These are phyloP conservation scores for Schwanniomyces etchellsii DNA, from an alignment of 1,139 yeast species.

Conservation along the genomic window DNA sequence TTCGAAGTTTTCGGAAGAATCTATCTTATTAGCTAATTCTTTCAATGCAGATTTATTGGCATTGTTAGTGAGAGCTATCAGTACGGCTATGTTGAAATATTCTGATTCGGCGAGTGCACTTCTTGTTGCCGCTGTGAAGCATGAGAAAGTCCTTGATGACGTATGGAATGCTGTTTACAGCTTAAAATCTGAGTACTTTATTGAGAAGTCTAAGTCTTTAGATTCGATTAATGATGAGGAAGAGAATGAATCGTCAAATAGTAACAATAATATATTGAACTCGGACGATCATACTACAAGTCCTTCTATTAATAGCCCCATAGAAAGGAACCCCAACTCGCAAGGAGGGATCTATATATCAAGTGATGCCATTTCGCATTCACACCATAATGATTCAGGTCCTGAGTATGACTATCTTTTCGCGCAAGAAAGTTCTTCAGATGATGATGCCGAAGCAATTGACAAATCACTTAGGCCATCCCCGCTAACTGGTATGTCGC, in stretches of 20 bases:
- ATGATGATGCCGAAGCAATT: slow-evolving; percentile 13
- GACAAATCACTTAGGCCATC: slow-evolving; percentile 32
- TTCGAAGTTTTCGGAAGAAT: slow-evolving; percentile 33
- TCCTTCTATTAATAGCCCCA: slow-evolving; percentile 3
- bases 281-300: slow-evolving; percentile 8
- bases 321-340: slow-evolving; percentile 3
- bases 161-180: slow-evolving; percentile 27
- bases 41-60: slow-evolving; percentile 56
- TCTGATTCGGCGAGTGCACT: slow-evolving; percentile 52
- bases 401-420: too few species aligned
- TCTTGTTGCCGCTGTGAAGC: slow-evolving; percentile 46
- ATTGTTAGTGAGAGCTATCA: slow-evolving; percentile 47
- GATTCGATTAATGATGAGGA: slow-evolving; percentile 14
- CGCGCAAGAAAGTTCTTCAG: slow-evolving; percentile 2
- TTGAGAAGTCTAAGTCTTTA: slow-evolving; percentile 15
- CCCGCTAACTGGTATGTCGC: slow-evolving; percentile 61
- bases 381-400: too few species aligned
- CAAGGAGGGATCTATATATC: slow-evolving; percentile 1
- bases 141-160: slow-evolving; percentile 33
- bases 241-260: slow-evolving; percentile 8
- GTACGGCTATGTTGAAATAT: slow-evolving; percentile 43
- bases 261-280: slow-evolving; percentile 3
- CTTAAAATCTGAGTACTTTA: slow-evolving; percentile 22
- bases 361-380: background rate
- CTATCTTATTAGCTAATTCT: slow-evolving; percentile 37